Evolutionary conservation across 2,329 filamentous ascomycete genomes (phyloP).

Genomic region (Hypoxylon sp.): DNA sequence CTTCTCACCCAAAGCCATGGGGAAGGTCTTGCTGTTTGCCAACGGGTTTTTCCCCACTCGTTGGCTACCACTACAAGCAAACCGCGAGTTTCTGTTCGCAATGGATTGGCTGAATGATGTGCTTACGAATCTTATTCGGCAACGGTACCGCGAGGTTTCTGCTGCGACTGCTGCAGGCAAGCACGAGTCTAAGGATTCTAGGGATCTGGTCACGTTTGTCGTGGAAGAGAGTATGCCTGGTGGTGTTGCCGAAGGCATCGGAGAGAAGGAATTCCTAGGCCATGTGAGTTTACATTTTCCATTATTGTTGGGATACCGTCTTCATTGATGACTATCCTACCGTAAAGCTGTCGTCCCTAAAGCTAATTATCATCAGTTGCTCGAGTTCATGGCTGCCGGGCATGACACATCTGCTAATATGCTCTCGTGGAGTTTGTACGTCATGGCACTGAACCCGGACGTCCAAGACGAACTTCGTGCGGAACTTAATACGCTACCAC

Average conservation of each 20-base stretch:
- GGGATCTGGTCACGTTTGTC: slow-evolving; percentile 35
- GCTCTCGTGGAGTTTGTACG: slow-evolving; percentile 38
- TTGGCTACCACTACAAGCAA: slow-evolving; percentile 32
- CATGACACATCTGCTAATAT: slow-evolving; percentile 40
- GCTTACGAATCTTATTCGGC: slow-evolving; percentile 21
- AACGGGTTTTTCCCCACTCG: slow-evolving; percentile 31
- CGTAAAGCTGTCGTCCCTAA: background rate
- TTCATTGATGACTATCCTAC: background rate
- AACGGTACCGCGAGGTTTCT: slow-evolving; percentile 20
- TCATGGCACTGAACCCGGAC: slow-evolving; percentile 30
- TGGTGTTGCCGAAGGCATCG: slow-evolving; percentile 38
- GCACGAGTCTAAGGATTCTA: slow-evolving; percentile 17
- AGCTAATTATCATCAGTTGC: slow-evolving; percentile 20
- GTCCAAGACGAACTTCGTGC: slow-evolving; percentile 31
- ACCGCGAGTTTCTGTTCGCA: slow-evolving; percentile 29
- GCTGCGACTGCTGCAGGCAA: slow-evolving; percentile 13
- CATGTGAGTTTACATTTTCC: slow-evolving; percentile 28
- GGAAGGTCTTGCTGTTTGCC: slow-evolving; percentile 29
- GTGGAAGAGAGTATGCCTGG: slow-evolving; percentile 37
- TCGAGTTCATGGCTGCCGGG: slow-evolving; percentile 38
- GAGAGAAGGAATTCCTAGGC: slow-evolving; percentile 29
- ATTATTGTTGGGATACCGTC: background rate
- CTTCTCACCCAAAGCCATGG: slow-evolving; percentile 25
- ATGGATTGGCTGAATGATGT: slow-evolving; percentile 26
- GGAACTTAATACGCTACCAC: slow-evolving; percentile 9